Evolutionary conservation across 768 basidiomycete species (phyloP).

Genomic region (Boletus subparvulus): DNA sequence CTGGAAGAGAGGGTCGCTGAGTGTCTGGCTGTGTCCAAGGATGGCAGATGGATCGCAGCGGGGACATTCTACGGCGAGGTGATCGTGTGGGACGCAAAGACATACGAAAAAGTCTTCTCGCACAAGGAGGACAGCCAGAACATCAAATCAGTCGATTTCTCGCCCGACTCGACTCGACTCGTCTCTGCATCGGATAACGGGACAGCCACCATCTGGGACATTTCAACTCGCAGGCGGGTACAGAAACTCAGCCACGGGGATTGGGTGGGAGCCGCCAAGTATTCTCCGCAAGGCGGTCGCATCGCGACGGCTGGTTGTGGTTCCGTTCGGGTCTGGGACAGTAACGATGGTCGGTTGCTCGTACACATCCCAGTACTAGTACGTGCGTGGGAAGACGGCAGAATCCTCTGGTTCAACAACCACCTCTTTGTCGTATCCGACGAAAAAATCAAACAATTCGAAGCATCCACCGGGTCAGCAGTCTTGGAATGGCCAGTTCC

Average conservation of each 20-base stretch:
- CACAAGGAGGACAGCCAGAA: neutral
- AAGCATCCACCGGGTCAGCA: neutral
- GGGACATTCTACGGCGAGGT: neutral
- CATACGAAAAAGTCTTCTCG: neutral
- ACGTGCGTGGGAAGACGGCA: no score
- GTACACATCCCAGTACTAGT: neutral
- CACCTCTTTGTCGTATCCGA: neutral
- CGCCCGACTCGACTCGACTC: neutral
- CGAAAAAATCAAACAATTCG: neutral
- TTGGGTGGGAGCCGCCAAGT: neutral
- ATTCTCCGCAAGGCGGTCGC: neutral
- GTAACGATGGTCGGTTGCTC: neutral
- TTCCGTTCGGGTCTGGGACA: neutral
- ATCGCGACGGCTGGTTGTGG: neutral
- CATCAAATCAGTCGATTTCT: neutral
- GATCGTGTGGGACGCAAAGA: neutral
- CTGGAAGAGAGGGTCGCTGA: no score
- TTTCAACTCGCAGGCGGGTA: neutral
- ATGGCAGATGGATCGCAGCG: neutral
- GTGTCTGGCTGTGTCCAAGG: neutral
- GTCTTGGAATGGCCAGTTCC: neutral
- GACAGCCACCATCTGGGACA: neutral
- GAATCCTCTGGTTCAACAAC: neutral
- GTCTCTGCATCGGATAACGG: neutral
- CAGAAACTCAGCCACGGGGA: neutral